Evolutionary conservation across 2,329 filamentous ascomycete species (phyloP).

Genomic region (Onygenales sp.): DNA sequence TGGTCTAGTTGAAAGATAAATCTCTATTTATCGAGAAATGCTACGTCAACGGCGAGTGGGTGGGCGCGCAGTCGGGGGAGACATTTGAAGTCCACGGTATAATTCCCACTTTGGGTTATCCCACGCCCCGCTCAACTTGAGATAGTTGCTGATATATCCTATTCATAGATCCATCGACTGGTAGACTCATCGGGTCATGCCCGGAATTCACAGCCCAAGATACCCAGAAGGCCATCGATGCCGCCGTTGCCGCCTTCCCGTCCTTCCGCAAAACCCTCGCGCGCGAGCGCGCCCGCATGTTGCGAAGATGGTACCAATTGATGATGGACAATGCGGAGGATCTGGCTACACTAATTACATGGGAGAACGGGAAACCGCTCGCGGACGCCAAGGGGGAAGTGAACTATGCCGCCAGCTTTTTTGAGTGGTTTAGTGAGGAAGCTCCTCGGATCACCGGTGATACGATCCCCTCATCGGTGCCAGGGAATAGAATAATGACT

Average conservation of each 20-base stretch:
- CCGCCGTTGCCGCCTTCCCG: slow-evolving; percentile 63
- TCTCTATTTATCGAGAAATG: slow-evolving; percentile 75
- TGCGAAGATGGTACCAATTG: slow-evolving; percentile 59
- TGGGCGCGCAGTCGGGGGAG: slow-evolving; percentile 73
- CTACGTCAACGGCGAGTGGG: slow-evolving; percentile 91
- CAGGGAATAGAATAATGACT: slow-evolving; percentile 53
- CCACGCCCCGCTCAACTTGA: not conserved
- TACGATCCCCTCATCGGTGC: slow-evolving; percentile 50
- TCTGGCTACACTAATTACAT: slow-evolving; percentile 55
- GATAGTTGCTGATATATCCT: not conserved
- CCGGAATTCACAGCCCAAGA: slow-evolving; percentile 73
- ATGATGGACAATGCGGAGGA: slow-evolving; percentile 59
- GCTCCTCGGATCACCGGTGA: slow-evolving; percentile 50
- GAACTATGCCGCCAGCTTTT: slow-evolving; percentile 50
- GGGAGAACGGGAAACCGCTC: slow-evolving; percentile 61
- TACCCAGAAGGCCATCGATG: slow-evolving; percentile 69
- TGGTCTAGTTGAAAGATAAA: slow-evolving; percentile 58
- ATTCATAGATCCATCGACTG: slow-evolving; percentile 65
- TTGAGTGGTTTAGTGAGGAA: slow-evolving; percentile 56
- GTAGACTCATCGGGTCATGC: slow-evolving; percentile 68
- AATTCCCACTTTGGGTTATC: not conserved
- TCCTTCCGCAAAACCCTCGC: slow-evolving; percentile 52
- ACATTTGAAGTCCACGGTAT: slow-evolving; percentile 79
- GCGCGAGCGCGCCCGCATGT: slow-evolving; percentile 51
- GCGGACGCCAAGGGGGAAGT: slow-evolving; percentile 52